Base-by-base conservation (phyloP, 805 yeast genomes). In the Saccharomycopsis amapae region DNA sequence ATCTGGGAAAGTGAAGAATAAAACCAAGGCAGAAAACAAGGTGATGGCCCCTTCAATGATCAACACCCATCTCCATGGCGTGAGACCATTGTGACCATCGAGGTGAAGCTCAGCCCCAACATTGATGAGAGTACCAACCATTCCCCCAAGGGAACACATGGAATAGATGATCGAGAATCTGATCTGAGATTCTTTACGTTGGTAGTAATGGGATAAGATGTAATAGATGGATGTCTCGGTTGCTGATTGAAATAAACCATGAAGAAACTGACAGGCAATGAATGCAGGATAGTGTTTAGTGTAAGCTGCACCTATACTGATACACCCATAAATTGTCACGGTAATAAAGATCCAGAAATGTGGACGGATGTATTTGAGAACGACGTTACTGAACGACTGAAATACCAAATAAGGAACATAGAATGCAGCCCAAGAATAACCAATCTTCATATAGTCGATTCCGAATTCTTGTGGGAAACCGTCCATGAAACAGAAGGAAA, bases 151-250 rank as follows among this genome's bases (percentile, higher is more conserved):
- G 50, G 81, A 74, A 3, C 87, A 79, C 39, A 81, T 76, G 23
- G 81, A 68, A 77, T 71, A 81, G 62, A 82, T 81, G 44, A 78
- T 72, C 28, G 82, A 72, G 60, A 78, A 80, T 42, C 89, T 64
- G 57, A 77, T 73, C 63, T 81, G 85, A 10, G 86, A 73, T 60
- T 82, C 89, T 15, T 62, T 61, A 42, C 79, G 71, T 33, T 75
- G 65, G 62, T 82, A 82, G 66, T 78, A 82, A 61, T 76, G 76
- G 28, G 83, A 68, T 56, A 82, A 67, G 45, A 82, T 68, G 59
- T 81, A 82, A 59, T 81, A 82, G 53, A 83, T 75, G 15, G 85
- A 81, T 1, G 89, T 88, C 64, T 81, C 81, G 54, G 82, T 74
- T 28, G 85, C 81, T 23, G 84, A 73, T 61, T 83, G 89, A 48